These are phyloP conservation scores for Fraxinus sp. DNA, from an alignment of 305 asterid genomes.

Conservation along the genomic window DNA sequence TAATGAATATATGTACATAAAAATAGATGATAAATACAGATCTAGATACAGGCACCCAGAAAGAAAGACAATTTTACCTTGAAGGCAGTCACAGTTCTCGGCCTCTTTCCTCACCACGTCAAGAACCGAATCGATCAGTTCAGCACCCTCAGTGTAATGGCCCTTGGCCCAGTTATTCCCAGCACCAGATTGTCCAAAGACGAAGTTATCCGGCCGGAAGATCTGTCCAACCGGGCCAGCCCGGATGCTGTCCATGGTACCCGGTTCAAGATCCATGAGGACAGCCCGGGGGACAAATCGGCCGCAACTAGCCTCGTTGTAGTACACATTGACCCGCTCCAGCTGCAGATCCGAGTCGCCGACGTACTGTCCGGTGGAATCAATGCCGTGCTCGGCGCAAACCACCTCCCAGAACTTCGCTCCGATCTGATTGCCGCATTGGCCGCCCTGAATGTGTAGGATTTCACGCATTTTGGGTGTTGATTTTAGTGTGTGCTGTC, in stretches of 20 bases:
- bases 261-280: constrained; percentile 55
- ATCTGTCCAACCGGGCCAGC: constrained; percentile 51
- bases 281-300: constrained; percentile 52
- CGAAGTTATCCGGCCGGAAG: constrained; percentile 51
- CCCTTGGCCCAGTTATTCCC: constrained; percentile 48
- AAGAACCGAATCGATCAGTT: constrained; percentile 50
- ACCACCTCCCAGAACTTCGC: constrained; percentile 43
- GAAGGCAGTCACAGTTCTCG: constrained; percentile 51
- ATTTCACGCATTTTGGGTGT: constrained; percentile 39
- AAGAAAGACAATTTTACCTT: constrained; percentile 31
- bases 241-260: constrained; percentile 54
- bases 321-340: constrained; percentile 54
- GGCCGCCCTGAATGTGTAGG: constrained; percentile 47
- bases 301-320: constrained; percentile 53
- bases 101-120: constrained; percentile 54
- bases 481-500: constrained; percentile 4
- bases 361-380: constrained; percentile 46
- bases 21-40: background rate
- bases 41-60: background rate
- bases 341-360: constrained; percentile 50
- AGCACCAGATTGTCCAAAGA: constrained; percentile 49
- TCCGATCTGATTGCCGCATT: constrained; percentile 51
- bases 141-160: constrained; percentile 53
- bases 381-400: constrained; percentile 51
- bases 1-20: background rate